Conservation (phyloP, 768 basidiomycete species). For the Candolleomyces eurysporus region DNA sequence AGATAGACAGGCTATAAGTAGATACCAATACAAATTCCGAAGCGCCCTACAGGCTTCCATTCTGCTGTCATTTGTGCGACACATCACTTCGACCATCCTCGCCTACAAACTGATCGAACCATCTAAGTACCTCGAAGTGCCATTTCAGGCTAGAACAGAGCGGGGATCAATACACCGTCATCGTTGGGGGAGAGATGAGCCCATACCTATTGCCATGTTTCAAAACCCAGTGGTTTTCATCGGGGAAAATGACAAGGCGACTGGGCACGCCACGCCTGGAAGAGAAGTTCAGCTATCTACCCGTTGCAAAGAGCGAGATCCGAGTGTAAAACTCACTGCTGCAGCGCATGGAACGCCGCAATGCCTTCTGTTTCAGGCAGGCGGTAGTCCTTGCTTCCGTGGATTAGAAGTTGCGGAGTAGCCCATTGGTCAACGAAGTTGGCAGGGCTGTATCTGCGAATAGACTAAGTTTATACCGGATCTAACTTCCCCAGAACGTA, state of each 20-base stretch:
- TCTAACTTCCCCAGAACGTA: neutral
- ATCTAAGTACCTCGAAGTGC: slow-evolving; percentile 92
- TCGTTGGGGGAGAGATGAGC: neutral
- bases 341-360: slow-evolving; percentile 79
- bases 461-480: neutral
- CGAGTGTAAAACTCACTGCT: slow-evolving; percentile 54
- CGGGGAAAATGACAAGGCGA: slow-evolving; percentile 80
- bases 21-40: neutral
- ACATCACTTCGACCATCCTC: slow-evolving; percentile 13
- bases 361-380: slow-evolving; percentile 85
- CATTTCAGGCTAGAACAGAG: slow-evolving; percentile 70
- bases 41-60: neutral
- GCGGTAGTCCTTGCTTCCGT: slow-evolving; percentile 87
- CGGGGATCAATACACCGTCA: neutral
- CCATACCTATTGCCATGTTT: slow-evolving; percentile 72
- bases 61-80: neutral
- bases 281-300: neutral
- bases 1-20: neutral
- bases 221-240: slow-evolving; percentile 92
- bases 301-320: neutral
- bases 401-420: slow-evolving; percentile 82
- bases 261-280: slow-evolving; percentile 67
- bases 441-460: slow-evolving; percentile 66
- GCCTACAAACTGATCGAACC: slow-evolving; percentile 75
- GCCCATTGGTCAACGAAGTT: slow-evolving; percentile 84